Evolutionary conservation across 2,329 filamentous ascomycete species (phyloP).

Genomic region (Nemania sp.): DNA sequence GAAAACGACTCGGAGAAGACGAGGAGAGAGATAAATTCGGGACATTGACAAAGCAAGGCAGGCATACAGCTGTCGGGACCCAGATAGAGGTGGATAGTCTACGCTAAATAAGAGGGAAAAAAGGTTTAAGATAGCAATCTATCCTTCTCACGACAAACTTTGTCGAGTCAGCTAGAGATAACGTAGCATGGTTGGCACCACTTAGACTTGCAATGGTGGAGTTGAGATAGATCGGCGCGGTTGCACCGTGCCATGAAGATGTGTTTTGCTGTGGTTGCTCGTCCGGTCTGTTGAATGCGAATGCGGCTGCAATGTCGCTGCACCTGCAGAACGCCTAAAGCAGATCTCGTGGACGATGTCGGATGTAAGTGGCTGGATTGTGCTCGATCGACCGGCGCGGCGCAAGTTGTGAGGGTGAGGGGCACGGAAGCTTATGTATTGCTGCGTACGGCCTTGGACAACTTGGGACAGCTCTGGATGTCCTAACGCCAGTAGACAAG

Average conservation of each 20-base stretch:
- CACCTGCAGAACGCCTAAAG: constrained; percentile 47
- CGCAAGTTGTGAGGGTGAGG: constrained; percentile 29
- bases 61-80: constrained; percentile 17
- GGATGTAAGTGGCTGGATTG: constrained; percentile 34
- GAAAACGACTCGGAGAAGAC: constrained; percentile 8
- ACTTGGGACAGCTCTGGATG: neutral
- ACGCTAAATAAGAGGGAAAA: constrained; percentile 23
- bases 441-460: neutral
- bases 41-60: neutral
- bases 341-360: constrained; percentile 43
- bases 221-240: constrained; percentile 46
- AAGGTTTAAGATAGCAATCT: constrained; percentile 21
- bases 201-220: constrained; percentile 35
- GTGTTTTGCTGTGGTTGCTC: constrained; percentile 43
- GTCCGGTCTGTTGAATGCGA: constrained; percentile 28
- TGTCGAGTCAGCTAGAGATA: constrained; percentile 41
- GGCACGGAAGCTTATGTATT: constrained; percentile 30
- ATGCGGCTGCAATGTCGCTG: constrained; percentile 46
- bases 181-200: constrained; percentile 48
- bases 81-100: constrained; percentile 32
- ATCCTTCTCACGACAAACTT: constrained; percentile 25
- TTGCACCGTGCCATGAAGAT: constrained; percentile 38
- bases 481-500: neutral
- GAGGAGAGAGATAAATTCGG: constrained; percentile 17
- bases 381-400: constrained; percentile 35